Evolutionary conservation across 768 basidiomycete species (phyloP).

Genomic region (Pleurotus cornucopiae): DNA sequence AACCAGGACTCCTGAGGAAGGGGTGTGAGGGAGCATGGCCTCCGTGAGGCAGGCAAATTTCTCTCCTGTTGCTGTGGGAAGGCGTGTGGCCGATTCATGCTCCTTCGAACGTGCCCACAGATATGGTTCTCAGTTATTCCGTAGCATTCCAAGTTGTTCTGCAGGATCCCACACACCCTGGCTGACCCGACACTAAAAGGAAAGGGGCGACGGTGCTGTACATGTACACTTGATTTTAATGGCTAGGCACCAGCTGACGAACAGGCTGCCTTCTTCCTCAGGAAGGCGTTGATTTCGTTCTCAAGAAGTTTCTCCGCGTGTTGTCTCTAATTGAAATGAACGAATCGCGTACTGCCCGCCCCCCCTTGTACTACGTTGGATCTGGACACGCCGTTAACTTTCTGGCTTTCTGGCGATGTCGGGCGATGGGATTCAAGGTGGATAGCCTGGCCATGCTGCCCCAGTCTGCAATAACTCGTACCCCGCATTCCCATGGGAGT

Average conservation of each 20-base stretch:
- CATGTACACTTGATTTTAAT: not conserved
- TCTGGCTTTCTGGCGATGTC: too few species aligned
- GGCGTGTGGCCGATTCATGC: not conserved
- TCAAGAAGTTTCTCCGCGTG: not conserved
- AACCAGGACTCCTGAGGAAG: not conserved
- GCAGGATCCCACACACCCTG: not conserved
- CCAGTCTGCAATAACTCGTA: not conserved
- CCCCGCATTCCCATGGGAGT: not conserved
- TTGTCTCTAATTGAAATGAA: too few species aligned
- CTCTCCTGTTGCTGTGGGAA: not conserved
- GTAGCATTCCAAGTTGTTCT: not conserved
- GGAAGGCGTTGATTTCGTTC: not conserved
- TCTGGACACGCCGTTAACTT: too few species aligned
- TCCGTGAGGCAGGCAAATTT: not conserved
- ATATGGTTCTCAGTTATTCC: not conserved
- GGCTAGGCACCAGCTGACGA: not conserved
- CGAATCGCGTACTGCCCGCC: too few species aligned
- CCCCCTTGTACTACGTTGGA: too few species aligned
- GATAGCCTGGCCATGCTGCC: too few species aligned
- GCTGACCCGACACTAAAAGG: not conserved
- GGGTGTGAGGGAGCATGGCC: not conserved
- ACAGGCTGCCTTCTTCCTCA: not conserved
- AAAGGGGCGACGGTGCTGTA: not conserved
- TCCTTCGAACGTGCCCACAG: not conserved
- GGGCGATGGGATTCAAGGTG: too few species aligned